Base-by-base conservation (phyloP, 2,329 filamentous ascomycete genomes). In the Phialophora macrospora region DNA sequence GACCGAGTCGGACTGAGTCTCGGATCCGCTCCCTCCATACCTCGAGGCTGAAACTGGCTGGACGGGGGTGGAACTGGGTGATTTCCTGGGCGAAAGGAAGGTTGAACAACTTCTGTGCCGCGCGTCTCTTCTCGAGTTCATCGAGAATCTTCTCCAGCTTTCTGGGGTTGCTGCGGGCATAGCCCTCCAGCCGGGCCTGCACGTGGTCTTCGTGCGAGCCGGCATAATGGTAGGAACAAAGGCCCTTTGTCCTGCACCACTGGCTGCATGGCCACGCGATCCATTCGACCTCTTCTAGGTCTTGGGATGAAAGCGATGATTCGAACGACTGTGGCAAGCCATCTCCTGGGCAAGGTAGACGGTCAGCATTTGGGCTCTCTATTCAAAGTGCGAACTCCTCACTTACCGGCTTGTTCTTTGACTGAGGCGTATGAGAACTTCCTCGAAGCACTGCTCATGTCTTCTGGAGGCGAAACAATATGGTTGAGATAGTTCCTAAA, bases 351-450 rank as follows among this genome's bases (percentile, higher is more conserved):
- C 59, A 9, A 7, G 26, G 17, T 52, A 6, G 52, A 59, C 54
- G 58, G 48, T 67, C 56, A 67, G 65, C 34, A 20, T 26, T 9
- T n/a, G 17, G 55, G 22, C 28, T 26, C 30, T 6, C 4, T 17
- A 17, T 20, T 32, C 34, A 28, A 38, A 5, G 44, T 38, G 28
- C 44, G 30, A 49, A 17, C n/a, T 41, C 8, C n/a, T 46, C 22
- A 51, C 68, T 48, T 70, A 70, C 68, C 66, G 52, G 60, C 49
- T 48, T 72, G 68, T 69, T 72, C 71, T 51, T 71, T 71, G 41
- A 72, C 70, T 14, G 70, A 71, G 26, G 70, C 70, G 61, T 72
- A 72, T n/a, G 70, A 71, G 52, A 70, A 70, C 63, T 72, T 72
- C 48, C 71, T 62, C 14, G 66, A 58, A 32, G 58, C 46, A 55